Conservation (phyloP, 768 basidiomycete species). For the Phanerochaete sordida region DNA sequence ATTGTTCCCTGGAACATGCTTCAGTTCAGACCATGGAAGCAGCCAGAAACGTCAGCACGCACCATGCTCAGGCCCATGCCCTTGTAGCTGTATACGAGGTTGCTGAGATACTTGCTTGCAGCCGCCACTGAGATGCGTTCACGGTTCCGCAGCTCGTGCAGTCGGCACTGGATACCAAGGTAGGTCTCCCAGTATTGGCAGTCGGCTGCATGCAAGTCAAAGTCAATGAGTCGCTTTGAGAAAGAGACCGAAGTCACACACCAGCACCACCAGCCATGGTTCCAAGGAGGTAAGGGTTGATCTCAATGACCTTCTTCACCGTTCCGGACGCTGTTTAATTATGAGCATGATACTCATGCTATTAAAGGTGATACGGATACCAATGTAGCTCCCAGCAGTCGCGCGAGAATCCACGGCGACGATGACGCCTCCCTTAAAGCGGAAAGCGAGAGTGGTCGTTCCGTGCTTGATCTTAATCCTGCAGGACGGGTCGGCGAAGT, state of each 20-base stretch:
- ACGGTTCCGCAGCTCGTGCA: conserved; percentile 93
- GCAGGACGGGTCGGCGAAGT: conserved; percentile 90
- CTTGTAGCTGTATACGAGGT: conserved; percentile 97
- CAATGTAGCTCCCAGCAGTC: conserved; percentile 95
- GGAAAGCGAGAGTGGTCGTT: conserved; percentile 96
- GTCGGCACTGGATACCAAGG: conserved; percentile 93
- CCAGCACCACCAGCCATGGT: conserved; percentile 99
- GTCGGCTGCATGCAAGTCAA: conserved; percentile 53
- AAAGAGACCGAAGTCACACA: conserved; percentile 23
- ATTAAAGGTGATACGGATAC: conserved; percentile 40
- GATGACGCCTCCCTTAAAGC: conserved; percentile 94
- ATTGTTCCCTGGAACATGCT: conserved; percentile 76
- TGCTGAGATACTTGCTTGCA: conserved; percentile 95
- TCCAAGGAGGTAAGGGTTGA: conserved; percentile 97
- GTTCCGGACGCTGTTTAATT: conserved; percentile 77
- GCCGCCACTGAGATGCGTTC: conserved; percentile 99
- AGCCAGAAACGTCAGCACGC: conserved; percentile 21
- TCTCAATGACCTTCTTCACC: conserved; percentile 99
- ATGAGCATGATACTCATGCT: neutral
- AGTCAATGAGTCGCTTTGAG: neutral
- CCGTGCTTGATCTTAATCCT: conserved; percentile 98
- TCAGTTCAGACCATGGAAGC: neutral
- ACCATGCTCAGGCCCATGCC: conserved; percentile 99
- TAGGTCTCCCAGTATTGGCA: conserved; percentile 99
- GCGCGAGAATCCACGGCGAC: conserved; percentile 99